Conservation (phyloP, 176 grass and related monocot genomes). For the Calamus simplicifolius region DNA sequence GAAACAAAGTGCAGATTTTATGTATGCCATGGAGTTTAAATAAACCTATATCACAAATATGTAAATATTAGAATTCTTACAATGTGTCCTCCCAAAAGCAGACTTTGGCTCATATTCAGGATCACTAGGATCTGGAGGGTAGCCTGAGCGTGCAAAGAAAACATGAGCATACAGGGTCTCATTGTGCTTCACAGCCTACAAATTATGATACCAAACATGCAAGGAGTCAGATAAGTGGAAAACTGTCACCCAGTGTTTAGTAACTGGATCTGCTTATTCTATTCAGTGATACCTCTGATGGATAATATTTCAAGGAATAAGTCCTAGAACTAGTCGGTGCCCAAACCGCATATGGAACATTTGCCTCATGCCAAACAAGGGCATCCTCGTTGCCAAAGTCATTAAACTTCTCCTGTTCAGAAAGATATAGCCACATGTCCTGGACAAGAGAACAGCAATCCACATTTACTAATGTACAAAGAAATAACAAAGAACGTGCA, state of each 20-base stretch:
- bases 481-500: background rate
- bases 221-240: no score
- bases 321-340: constrained; percentile 60
- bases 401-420: constrained; percentile 77
- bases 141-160: constrained; percentile 92
- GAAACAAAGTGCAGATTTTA: background rate
- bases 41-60: background rate
- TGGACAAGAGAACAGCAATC: constrained; percentile 15
- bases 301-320: constrained; percentile 61
- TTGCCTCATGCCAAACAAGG: constrained; percentile 91
- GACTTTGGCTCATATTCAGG: constrained; percentile 81
- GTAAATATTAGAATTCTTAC: constrained; percentile 39
- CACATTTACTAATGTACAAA: background rate
- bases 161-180: constrained; percentile 93
- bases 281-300: constrained; percentile 56
- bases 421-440: constrained; percentile 99
- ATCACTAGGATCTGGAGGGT: constrained; percentile 89
- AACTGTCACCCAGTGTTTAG: no score
- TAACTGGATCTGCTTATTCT: no score
- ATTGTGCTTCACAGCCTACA: constrained; percentile 86
- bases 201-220: background rate
- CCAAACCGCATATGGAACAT: constrained; percentile 95
- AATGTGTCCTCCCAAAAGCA: constrained; percentile 73
- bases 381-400: constrained; percentile 79
- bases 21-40: no score